phyloP scores from a whole-genome alignment of 2,329 filamentous ascomycete genomes.

The Sclerotiophoma versabilis region DNA sequence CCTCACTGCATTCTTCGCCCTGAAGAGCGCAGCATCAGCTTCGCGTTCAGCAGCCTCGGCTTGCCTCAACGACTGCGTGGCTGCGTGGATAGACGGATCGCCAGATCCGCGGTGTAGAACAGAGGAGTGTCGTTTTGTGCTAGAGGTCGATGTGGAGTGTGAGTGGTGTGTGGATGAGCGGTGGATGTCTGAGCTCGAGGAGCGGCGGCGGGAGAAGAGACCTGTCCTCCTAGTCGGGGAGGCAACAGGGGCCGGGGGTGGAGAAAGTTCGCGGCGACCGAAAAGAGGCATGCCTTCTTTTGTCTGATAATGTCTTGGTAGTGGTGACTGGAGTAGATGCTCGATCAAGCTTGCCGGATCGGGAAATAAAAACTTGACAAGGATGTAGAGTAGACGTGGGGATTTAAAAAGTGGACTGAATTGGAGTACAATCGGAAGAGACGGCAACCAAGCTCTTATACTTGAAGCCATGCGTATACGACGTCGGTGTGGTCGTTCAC shows the following conservation, averaged over 20 bases:
- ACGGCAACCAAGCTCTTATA: conserved; percentile 21
- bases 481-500: background rate
- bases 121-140: conserved; percentile 39
- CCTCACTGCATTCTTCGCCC: conserved; percentile 65
- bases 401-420: conserved; percentile 8
- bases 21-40: conserved; percentile 68
- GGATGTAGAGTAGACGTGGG: background rate
- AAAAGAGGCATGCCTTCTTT: conserved; percentile 45
- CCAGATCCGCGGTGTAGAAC: conserved; percentile 55
- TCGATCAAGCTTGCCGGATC: background rate
- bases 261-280: conserved; percentile 36
- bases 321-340: background rate
- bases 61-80: conserved; percentile 66
- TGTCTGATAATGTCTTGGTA: background rate
- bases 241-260: conserved; percentile 28
- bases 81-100: conserved; percentile 68
- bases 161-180: conserved; percentile 19
- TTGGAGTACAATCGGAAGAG: conserved; percentile 5
- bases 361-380: background rate
- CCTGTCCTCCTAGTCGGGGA: conserved; percentile 35
- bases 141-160: conserved; percentile 31
- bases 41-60: conserved; percentile 71
- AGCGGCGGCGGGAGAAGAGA: conserved; percentile 50
- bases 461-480: background rate
- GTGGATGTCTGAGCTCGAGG: conserved; percentile 38